These are phyloP conservation scores for Oenanthe sinensis DNA, from an alignment of 129 eudicot species.

Conservation along the genomic window DNA sequence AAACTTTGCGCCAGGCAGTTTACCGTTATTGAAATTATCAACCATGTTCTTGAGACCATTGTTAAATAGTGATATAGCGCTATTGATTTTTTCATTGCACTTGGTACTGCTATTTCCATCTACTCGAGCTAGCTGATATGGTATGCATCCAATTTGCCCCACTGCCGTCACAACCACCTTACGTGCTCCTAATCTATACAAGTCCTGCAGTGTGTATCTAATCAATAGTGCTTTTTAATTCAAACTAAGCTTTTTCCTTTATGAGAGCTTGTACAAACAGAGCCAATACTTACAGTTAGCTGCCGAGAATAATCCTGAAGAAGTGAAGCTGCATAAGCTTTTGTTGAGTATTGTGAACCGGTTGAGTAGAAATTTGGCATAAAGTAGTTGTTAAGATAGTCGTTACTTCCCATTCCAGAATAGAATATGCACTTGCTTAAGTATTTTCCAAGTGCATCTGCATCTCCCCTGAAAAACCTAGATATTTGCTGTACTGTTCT, in stretches of 20 bases:
- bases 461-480: constrained; percentile 51
- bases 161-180: constrained; percentile 65
- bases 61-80: constrained; percentile 54
- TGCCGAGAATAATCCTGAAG: constrained; percentile 61
- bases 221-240: background rate
- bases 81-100: constrained; percentile 74
- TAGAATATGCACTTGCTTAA: constrained; percentile 60
- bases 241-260: background rate
- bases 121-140: constrained; percentile 76
- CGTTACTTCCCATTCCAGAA: constrained; percentile 89
- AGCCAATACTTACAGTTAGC: constrained; percentile 14
- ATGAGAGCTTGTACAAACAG: background rate
- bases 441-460: constrained; percentile 24
- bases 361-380: constrained; percentile 62
- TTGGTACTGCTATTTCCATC: constrained; percentile 37
- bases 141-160: constrained; percentile 94
- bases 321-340: constrained; percentile 59
- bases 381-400: constrained; percentile 91
- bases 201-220: constrained; percentile 21
- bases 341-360: constrained; percentile 36
- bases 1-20: constrained; percentile 61
- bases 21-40: constrained; percentile 50
- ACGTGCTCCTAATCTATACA: constrained; percentile 77
- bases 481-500: constrained; percentile 42
- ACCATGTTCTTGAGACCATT: constrained; percentile 53